Evolutionary conservation across 2,329 filamentous ascomycete genomes (phyloP).

Genomic region (Paecilomyces sp.): DNA sequence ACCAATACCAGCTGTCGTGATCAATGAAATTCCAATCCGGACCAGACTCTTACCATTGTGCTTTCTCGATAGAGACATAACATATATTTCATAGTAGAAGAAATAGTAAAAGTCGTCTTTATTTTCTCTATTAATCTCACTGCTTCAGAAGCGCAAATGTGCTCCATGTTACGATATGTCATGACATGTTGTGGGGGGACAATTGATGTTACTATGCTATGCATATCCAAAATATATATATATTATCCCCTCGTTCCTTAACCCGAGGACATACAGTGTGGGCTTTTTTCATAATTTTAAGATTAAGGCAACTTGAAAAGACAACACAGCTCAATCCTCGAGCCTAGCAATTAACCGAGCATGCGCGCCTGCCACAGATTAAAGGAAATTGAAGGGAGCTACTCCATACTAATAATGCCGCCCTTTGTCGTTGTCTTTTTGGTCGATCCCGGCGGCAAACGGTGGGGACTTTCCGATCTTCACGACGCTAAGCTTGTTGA

Average conservation of each 20-base stretch:
- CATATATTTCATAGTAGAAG: neutral
- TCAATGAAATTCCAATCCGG: neutral
- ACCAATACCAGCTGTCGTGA: neutral
- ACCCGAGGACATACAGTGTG: too few species aligned
- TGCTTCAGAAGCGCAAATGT: too few species aligned
- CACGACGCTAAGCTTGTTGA: slow-evolving; percentile 1
- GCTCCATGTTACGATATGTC: too few species aligned
- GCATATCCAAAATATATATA: too few species aligned
- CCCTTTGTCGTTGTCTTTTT: neutral
- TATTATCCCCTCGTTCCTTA: too few species aligned
- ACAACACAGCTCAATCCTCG: neutral
- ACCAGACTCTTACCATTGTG: neutral
- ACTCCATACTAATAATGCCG: neutral
- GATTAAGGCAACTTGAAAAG: too few species aligned
- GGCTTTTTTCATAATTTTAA: too few species aligned
- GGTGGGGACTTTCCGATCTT: neutral
- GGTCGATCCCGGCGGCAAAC: neutral
- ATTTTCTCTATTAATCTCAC: neutral
- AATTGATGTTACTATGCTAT: neutral
- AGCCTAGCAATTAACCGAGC: too few species aligned
- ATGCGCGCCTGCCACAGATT: neutral
- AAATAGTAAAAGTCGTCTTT: neutral
- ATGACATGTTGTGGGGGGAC: too few species aligned
- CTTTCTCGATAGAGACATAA: neutral
- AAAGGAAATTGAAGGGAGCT: too few species aligned